Conservation (phyloP, 306 rosid species). For the Hylodesmum podocarpum region DNA sequence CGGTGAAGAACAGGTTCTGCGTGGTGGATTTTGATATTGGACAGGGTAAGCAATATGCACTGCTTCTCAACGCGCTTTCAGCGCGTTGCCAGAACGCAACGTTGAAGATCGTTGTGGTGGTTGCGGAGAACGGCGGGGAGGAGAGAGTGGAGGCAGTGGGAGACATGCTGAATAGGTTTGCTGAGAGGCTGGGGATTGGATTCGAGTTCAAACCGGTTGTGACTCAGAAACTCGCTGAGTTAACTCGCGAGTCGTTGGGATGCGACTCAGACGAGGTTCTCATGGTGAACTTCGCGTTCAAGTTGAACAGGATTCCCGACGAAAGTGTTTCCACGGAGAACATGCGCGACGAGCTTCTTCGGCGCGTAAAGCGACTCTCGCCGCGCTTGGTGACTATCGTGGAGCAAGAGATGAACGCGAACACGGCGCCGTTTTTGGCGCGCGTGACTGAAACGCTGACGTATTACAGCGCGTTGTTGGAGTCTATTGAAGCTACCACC, state of each 20-base stretch:
- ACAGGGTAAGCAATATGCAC: conserved; percentile 56
- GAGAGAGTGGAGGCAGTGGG: conserved; percentile 43
- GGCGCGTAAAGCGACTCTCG: conserved; percentile 66
- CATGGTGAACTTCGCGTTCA: conserved; percentile 79
- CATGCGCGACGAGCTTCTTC: conserved; percentile 75
- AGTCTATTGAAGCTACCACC: conserved; percentile 48
- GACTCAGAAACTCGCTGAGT: conserved; percentile 49
- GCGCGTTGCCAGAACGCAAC: conserved; percentile 24
- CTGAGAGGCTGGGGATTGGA: conserved; percentile 32
- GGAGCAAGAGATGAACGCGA: conserved; percentile 82
- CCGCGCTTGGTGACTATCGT: conserved; percentile 73
- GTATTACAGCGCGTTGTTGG: conserved; percentile 58
- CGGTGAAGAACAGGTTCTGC: conserved; percentile 43
- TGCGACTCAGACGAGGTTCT: conserved; percentile 58
- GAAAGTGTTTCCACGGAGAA: conserved; percentile 96
- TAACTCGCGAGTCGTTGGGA: conserved; percentile 75
- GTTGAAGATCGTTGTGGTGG: conserved; percentile 62
- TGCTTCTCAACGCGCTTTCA: conserved; percentile 51
- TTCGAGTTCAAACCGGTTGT: conserved; percentile 39
- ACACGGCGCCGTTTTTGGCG: conserved; percentile 82
- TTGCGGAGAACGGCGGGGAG: conserved; percentile 39
- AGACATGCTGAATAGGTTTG: conserved; percentile 40
- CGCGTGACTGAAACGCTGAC: conserved; percentile 67
- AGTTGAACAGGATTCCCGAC: conserved; percentile 65
- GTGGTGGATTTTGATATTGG: conserved; percentile 89